Evolutionary conservation across 805 yeast genomes (phyloP).

Genomic region (Candida schatavii): DNA sequence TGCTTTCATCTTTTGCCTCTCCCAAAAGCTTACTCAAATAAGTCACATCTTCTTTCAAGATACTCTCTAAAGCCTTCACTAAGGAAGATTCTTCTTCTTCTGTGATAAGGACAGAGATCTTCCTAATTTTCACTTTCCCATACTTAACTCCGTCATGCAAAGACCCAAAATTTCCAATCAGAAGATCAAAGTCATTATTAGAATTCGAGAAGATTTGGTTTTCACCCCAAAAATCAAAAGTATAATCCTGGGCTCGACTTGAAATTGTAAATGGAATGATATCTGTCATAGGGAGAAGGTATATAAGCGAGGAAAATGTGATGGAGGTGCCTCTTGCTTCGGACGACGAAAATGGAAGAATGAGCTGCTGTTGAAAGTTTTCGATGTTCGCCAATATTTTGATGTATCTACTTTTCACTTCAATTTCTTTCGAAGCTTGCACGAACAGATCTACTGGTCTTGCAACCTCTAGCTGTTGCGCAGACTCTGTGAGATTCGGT

Average conservation of each 20-base stretch:
- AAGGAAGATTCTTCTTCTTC: constrained; percentile 8
- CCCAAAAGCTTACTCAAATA: constrained; percentile 10
- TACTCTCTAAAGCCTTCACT: constrained; percentile 7
- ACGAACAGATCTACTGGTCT: too few relatives aligned
- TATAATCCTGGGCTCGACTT: not conserved
- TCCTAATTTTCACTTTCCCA: constrained; percentile 8
- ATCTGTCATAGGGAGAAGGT: not conserved
- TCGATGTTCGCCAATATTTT: not conserved
- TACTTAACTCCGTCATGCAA: constrained; percentile 11
- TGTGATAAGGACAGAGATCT: constrained; percentile 9
- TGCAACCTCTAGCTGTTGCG: not conserved
- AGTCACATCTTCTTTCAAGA: constrained; percentile 13
- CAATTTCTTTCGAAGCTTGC: not conserved
- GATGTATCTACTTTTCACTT: not conserved
- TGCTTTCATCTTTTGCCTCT: not conserved
- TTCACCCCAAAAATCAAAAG: constrained; percentile 3
- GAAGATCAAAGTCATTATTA: constrained; percentile 5
- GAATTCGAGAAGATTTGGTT: constrained; percentile 1
- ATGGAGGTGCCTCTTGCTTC: constrained; percentile 5
- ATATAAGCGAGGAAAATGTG: constrained; percentile 1
- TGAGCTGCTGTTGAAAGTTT: constrained; percentile 9
- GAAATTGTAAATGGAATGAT: constrained; percentile 1
- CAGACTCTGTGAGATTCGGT: not conserved
- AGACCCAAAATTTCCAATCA: constrained; percentile 14
- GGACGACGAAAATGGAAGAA: constrained; percentile 10